Base-by-base conservation (phyloP, 169 alveolate genomes). In the Plasmodium reichenowi region DNA sequence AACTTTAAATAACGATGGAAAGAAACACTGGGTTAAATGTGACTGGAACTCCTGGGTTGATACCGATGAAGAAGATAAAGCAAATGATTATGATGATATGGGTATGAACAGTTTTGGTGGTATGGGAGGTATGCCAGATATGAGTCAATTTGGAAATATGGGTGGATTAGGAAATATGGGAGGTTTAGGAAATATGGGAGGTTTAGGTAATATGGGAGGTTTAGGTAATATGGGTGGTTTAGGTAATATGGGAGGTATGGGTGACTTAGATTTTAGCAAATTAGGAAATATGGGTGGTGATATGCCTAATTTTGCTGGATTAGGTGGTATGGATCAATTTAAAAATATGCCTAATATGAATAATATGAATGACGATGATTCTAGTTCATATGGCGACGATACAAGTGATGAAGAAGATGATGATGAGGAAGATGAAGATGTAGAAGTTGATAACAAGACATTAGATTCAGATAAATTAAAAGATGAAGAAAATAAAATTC, bases 41-140 rank as follows among this genome's bases (percentile, higher is more conserved):
- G 95, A 94, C 93, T 94, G 96, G 96, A 94, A 94, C 80, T 78
- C 88, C 6, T 94, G 96, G 96, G 95, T 94, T 43, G 96, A 94
- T 76, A 92, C 96, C 10, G 96, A 94, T 68, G 96, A 94, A 63
- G 96, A 74, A 66, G 91, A 92, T 62, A 93, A 92, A 38, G 54
- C 93, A 66, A 62, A 80, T 38, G 89, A 73, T 54, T 85, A 73
- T 71, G 94, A 92, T 71, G 94, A 92, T 47, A 88, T 93, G 95
- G 95, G 92, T 67, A 94, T 94, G 96, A 75, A 91, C 26, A 87
- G 91, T 74, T 93, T 93, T 74, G 95, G 93, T 32, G 88, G 88
- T 9, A 88, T 73, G 88, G 93, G 83, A 50, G 89, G 88, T 20
- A 66, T 67, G 78, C 88, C 88, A 4, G 88, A 88, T 24, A 70